Percentiles rank a stretch among this genome's conserved stretches.
These are phyloP conservation scores for Claviceps citrina DNA, from an alignment of 2,329 filamentous ascomycete species.

Conservation along the genomic window DNA sequence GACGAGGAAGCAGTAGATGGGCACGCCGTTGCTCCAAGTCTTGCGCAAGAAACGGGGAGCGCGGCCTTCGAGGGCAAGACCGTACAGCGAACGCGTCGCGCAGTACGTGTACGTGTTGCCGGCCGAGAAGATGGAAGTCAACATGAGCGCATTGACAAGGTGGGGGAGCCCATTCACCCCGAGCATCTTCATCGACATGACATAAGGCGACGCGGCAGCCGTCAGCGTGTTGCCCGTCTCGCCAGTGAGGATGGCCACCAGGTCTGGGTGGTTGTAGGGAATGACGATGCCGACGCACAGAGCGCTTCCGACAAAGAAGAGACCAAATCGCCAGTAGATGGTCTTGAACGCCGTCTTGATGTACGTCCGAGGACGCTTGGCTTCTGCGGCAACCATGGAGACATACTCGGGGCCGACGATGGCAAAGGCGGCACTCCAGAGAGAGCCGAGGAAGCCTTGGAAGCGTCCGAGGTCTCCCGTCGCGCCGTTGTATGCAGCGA, in stretches of 20 bases:
- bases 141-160: constrained; percentile 38
- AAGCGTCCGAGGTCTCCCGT: constrained; percentile 48
- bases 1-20: constrained; percentile 40
- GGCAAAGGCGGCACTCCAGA: constrained; percentile 49
- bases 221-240: constrained; percentile 19
- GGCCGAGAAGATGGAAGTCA: constrained; percentile 29
- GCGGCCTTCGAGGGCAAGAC: constrained; percentile 34
- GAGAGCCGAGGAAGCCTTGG: constrained; percentile 52
- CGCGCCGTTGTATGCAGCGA: constrained; percentile 37
- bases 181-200: constrained; percentile 45
- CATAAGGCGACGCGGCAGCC: constrained; percentile 45
- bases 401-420: constrained; percentile 55
- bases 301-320: constrained; percentile 57
- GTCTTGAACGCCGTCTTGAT: constrained; percentile 58
- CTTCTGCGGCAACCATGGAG: constrained; percentile 53
- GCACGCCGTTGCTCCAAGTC: constrained; percentile 45
- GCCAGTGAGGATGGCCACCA: constrained; percentile 34
- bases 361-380: constrained; percentile 44
- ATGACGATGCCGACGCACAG: constrained; percentile 52
- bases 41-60: constrained; percentile 38
- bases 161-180: constrained; percentile 37
- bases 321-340: constrained; percentile 55
- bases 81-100: constrained; percentile 33
- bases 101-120: constrained; percentile 38
- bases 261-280: constrained; percentile 43